Conservation (phyloP, 2,329 filamentous ascomycete species). For the Onygenales sp. region DNA sequence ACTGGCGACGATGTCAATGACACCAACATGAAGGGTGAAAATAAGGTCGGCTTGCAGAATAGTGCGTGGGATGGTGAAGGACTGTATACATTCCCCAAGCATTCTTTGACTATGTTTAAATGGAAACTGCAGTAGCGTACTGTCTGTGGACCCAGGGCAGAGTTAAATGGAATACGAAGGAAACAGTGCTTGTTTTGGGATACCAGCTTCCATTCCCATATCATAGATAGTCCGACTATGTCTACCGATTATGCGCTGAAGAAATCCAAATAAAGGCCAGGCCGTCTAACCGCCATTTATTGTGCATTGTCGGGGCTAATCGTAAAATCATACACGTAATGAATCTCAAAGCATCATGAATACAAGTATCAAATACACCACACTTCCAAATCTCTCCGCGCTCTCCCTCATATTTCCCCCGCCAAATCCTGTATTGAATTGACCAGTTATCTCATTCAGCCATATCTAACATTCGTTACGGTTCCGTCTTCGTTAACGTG, state of each 20-base stretch:
- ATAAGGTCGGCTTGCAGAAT: conserved; percentile 54
- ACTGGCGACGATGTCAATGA: conserved; percentile 47
- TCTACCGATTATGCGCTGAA: neutral
- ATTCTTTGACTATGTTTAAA: conserved; percentile 59
- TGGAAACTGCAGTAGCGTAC: conserved; percentile 32
- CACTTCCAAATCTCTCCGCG: neutral
- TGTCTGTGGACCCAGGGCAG: too few relatives aligned
- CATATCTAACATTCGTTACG: conserved; percentile 35
- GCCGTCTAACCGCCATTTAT: neutral
- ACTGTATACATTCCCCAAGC: conserved; percentile 56
- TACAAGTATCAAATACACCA: neutral
- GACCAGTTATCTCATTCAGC: conserved; percentile 14
- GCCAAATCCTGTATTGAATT: neutral
- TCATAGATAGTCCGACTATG: neutral
- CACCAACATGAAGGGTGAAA: conserved; percentile 53
- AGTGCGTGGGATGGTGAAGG: conserved; percentile 55
- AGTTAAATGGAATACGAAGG: too few relatives aligned
- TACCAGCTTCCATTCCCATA: neutral
- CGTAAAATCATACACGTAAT: neutral
- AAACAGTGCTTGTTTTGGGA: too few relatives aligned
- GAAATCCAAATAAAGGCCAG: neutral
- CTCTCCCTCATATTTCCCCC: too few relatives aligned
- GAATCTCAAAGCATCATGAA: neutral
- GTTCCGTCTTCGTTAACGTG: conserved; percentile 34
- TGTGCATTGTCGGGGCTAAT: neutral